Base-by-base conservation (phyloP, 768 basidiomycete species). In the Boletus insuetus region DNA sequence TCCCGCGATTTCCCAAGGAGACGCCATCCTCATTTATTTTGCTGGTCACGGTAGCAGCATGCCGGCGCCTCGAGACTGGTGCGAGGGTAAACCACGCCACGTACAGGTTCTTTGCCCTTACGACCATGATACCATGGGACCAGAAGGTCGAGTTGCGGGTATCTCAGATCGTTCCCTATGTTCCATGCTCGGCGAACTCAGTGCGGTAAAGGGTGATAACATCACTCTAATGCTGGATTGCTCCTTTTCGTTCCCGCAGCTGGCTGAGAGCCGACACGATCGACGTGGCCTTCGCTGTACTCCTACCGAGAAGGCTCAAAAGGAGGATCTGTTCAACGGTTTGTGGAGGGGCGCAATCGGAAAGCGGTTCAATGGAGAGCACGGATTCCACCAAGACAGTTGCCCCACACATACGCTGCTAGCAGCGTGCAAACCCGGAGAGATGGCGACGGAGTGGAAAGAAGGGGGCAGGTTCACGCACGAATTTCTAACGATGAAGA, bases 11-110 rank as follows among this genome's bases (percentile, higher is more conserved):
- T 77, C 80, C 46, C 71, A 67, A 24, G 86, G 82, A 22, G 86
- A 88, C 55, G 82, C 87, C 32, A 77, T 89, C 39, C 59, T 89
- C 58, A 67, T 89, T 47, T 89, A 86, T 62, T 89, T 87, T 63
- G 84, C 87, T 37, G 87, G 87, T n/a, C 86, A 88, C 64, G 87
- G 87, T 24, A 84, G 83, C 64, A 75, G 69, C 51, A 64, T 84
- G 41, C 67, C 73, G 14, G 79, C 83, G n/a, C 86, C 86, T 47
- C 67, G 70, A 35, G 81, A 77, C 48, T 88, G 87, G 87, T 82
- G 79, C 63, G 75, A 77, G 56, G 68, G 69, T 38, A 74, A 72
- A 35, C 64, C 72, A 49, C 68, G 69, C 46, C 57, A 68, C 26
- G 83, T 84, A 16, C 78, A 87, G 60, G 77, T 87, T 51, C 65